Base-by-base conservation (phyloP, 2,329 filamentous ascomycete genomes). In the Colletotrichum euphorbiae region DNA sequence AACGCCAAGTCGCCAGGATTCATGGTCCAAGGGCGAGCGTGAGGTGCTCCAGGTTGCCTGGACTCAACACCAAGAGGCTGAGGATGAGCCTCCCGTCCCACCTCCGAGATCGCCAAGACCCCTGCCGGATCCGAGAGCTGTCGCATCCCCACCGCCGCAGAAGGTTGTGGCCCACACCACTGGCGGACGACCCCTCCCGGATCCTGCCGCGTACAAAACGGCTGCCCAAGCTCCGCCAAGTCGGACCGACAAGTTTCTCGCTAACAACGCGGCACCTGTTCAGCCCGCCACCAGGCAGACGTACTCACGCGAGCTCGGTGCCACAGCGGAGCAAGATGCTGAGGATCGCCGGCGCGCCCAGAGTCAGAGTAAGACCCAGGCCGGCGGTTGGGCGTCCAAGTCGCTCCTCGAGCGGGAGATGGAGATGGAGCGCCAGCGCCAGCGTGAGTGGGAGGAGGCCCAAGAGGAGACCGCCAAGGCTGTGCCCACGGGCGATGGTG, bases 371-470 rank as follows among this genome's bases (percentile, higher is more conserved):
- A 84, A 87, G 75, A 90, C 89, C 19, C 89, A 89, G 76, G 86
- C 88, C 1, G 85, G 82, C 31, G 88, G 87, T 0, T 89, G 85
- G 86, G 89, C 89, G 1, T 85, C 85, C 71, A 92, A 91, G 80
- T 91, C 89, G 0, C 83, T 94, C 9, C 85, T 94, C 1, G 92
- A 94, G 79, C 87, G 90, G 31, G 92, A 94, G 78, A 93, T 94
- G 90, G 91, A 94, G 77, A 83, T 91, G 76, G 92, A 94, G 78
- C 84, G 92, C 8, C 88, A 93, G 80, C 84, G 91, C 13, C 92
- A 94, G 79, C 85, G 84, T 63, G 92, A 94, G 76, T 94, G 93
- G 93, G 92, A 96, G 77, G 88, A 92, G 70, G 83, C 88, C 1
- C 93, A 95, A 78, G 83, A 88, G 74, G 88, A 87, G 71, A 87